phyloP scores from a whole-genome alignment of 345 rosid genomes.

The Rhizophora apiculata region DNA sequence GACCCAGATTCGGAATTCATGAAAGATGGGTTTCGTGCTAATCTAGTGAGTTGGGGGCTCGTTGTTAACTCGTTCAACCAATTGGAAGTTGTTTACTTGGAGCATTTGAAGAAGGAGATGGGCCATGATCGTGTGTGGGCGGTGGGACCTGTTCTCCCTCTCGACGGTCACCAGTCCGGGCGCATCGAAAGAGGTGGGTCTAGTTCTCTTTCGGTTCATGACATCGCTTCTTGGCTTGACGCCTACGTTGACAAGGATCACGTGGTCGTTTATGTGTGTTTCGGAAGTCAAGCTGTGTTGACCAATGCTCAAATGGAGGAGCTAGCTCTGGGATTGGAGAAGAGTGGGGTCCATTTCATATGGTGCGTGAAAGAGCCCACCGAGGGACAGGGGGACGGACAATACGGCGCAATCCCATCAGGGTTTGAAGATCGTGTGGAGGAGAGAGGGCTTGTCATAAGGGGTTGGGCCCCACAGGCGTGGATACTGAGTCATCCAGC shows the following conservation, averaged over 20 bases:
- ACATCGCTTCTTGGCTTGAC: slow-evolving; percentile 59
- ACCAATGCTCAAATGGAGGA: slow-evolving; percentile 35
- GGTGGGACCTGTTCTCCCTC: slow-evolving; percentile 52
- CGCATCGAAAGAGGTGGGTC: slow-evolving; percentile 42
- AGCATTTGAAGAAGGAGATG: slow-evolving; percentile 33
- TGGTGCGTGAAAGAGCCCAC: slow-evolving; percentile 46
- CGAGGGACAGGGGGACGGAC: neutral
- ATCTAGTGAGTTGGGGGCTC: slow-evolving; percentile 49
- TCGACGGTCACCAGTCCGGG: neutral
- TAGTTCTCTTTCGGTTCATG: slow-evolving; percentile 27
- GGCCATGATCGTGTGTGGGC: slow-evolving; percentile 45
- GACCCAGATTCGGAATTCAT: slow-evolving; percentile 36
- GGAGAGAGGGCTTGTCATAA: slow-evolving; percentile 43
- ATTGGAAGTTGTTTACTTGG: slow-evolving; percentile 42
- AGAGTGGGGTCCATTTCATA: slow-evolving; percentile 46
- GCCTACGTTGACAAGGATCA: slow-evolving; percentile 16
- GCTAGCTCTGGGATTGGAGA: slow-evolving; percentile 44
- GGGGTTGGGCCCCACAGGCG: slow-evolving; percentile 60
- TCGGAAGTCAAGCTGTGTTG: slow-evolving; percentile 61
- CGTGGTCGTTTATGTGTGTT: slow-evolving; percentile 64
- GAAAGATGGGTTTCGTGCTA: slow-evolving; percentile 27
- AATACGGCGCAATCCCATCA: slow-evolving; percentile 6
- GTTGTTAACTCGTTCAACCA: slow-evolving; percentile 50
- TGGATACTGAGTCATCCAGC: slow-evolving; percentile 40
- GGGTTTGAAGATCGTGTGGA: slow-evolving; percentile 50